Evolutionary conservation across 2,329 filamentous ascomycete genomes (phyloP).

Genomic region (Orbilia javanica): DNA sequence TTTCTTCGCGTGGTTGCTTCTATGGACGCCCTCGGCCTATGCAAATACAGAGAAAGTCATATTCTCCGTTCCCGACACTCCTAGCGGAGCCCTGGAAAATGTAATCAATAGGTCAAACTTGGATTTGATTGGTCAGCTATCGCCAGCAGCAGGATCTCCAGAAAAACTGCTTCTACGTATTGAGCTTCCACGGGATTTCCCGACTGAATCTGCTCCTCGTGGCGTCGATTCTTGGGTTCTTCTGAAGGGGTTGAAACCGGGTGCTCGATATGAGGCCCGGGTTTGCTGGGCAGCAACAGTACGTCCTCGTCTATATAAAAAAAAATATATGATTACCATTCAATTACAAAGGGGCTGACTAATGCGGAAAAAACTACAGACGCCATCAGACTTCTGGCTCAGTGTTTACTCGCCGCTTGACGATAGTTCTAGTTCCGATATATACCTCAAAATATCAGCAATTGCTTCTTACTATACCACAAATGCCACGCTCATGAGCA

Average conservation of each 20-base stretch:
- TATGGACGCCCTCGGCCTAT: constrained; percentile 56
- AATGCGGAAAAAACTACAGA: constrained; percentile 69
- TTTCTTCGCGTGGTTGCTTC: constrained; percentile 38
- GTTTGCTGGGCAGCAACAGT: constrained; percentile 95
- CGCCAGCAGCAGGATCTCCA: constrained; percentile 2
- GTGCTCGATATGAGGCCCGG: constrained; percentile 87
- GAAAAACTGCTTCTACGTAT: constrained; percentile 38
- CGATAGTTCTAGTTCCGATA: constrained; percentile 67
- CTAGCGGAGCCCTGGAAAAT: constrained; percentile 34
- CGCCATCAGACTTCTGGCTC: constrained; percentile 85
- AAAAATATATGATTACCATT: background rate
- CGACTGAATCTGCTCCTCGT: constrained; percentile 67
- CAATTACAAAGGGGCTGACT: background rate
- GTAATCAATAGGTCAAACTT: constrained; percentile 70
- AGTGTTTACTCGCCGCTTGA: constrained; percentile 68
- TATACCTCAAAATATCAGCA: constrained; percentile 80
- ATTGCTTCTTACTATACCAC: constrained; percentile 87
- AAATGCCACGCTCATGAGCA: constrained; percentile 79
- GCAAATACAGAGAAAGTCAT: constrained; percentile 94
- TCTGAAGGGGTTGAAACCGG: constrained; percentile 76
- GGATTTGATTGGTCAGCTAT: constrained; percentile 24
- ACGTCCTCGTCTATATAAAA: constrained; percentile 67
- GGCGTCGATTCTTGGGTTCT: constrained; percentile 83
- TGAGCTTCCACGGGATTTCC: constrained; percentile 70
- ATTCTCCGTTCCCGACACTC: constrained; percentile 76